Evolutionary conservation across 345 rosid species (phyloP).

Genomic region (Mallotus nudiflorus): DNA sequence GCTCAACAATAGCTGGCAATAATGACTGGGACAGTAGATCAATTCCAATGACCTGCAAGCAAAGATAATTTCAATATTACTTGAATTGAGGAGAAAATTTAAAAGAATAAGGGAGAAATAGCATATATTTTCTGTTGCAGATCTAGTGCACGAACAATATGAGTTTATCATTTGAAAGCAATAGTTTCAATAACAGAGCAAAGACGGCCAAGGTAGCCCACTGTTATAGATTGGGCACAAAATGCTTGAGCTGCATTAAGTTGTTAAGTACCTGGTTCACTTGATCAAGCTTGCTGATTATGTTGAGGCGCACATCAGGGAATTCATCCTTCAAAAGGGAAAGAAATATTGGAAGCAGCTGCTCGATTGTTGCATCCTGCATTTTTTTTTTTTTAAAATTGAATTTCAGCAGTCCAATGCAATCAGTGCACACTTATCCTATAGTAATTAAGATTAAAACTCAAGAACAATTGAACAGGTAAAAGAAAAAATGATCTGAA

Average conservation of each 20-base stretch:
- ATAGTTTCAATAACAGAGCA: too few species aligned
- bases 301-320: constrained; percentile 95
- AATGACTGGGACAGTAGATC: constrained; percentile 92
- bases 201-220: too few species aligned
- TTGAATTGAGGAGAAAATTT: not conserved
- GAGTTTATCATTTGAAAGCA: not conserved
- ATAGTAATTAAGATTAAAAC: too few species aligned
- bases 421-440: not conserved
- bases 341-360: constrained; percentile 95
- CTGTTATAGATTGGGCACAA: too few species aligned
- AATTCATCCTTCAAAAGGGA: constrained; percentile 94
- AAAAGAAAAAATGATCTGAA: not conserved
- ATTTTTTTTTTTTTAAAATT: too few species aligned
- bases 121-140: not conserved
- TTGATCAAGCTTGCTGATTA: constrained; percentile 99
- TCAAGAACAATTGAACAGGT: not conserved
- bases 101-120: not conserved
- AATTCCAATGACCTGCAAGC: constrained; percentile 84
- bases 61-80: not conserved
- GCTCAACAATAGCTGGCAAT: constrained; percentile 96
- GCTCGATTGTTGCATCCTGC: constrained; percentile 96
- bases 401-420: constrained; percentile 1
- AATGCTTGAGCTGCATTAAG: too few species aligned
- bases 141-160: not conserved
- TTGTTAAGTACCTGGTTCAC: constrained; percentile 77